Conservation (phyloP, 768 basidiomycete genomes). For the Macrocybe gigantea region DNA sequence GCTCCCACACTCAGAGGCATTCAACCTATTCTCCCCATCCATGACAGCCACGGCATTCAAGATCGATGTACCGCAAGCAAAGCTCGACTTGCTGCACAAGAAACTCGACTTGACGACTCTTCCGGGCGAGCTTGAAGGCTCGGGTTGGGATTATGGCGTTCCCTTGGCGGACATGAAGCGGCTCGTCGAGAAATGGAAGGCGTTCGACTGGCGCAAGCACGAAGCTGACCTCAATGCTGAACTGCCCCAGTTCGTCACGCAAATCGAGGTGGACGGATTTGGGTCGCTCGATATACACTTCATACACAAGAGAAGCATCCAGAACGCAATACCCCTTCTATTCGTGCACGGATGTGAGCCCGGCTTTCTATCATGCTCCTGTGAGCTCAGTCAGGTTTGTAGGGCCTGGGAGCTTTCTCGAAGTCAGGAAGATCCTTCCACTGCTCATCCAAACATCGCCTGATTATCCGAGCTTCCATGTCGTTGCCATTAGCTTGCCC, state of each 20-base stretch:
- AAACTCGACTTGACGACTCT: constrained; percentile 44
- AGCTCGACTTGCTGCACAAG: constrained; percentile 30
- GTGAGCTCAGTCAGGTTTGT: neutral
- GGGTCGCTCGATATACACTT: constrained; percentile 47
- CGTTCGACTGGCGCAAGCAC: constrained; percentile 51
- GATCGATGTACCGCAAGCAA: constrained; percentile 38
- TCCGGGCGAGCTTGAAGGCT: constrained; percentile 52
- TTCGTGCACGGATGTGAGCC: constrained; percentile 48
- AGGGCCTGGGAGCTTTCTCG: constrained; percentile 63
- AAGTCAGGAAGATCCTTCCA: constrained; percentile 53
- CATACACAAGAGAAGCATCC: constrained; percentile 46
- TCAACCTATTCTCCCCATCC: no score
- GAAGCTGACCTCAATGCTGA: constrained; percentile 47
- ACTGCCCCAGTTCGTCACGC: constrained; percentile 50
- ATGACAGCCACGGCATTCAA: constrained; percentile 29
- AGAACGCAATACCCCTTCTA: constrained; percentile 37
- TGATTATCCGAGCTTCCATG: constrained; percentile 53
- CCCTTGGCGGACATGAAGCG: constrained; percentile 45
- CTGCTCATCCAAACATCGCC: constrained; percentile 36
- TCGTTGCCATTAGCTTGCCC: constrained; percentile 53
- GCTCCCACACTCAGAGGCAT: no score
- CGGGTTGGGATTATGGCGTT: constrained; percentile 41
- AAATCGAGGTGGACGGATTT: constrained; percentile 42
- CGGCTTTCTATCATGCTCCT: neutral
- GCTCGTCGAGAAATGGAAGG: constrained; percentile 42